Evolutionary conservation across 768 basidiomycete genomes (phyloP).

Genomic region (Lyophyllum atratum): DNA sequence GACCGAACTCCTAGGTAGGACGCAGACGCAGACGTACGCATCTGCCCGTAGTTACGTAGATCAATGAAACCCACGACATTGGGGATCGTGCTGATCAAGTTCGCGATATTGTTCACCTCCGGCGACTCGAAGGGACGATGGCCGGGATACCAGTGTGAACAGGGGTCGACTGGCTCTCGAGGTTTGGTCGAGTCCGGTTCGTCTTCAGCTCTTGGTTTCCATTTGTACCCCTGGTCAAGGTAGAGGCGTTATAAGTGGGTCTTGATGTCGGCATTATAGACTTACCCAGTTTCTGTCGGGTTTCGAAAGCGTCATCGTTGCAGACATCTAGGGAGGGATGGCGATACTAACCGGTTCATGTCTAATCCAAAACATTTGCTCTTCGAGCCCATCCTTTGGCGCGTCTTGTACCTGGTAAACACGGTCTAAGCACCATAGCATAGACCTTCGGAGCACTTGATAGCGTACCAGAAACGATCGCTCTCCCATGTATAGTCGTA

Average conservation of each 20-base stretch:
- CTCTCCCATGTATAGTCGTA: slow-evolving; percentile 73
- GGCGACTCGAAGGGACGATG: slow-evolving; percentile 71
- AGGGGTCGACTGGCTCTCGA: slow-evolving; percentile 48
- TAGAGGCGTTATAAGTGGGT: neutral
- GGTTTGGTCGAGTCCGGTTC: slow-evolving; percentile 16
- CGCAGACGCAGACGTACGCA: slow-evolving; percentile 49
- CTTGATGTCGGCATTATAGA: neutral
- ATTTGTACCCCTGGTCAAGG: slow-evolving; percentile 61
- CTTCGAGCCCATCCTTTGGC: slow-evolving; percentile 50
- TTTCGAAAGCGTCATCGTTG: neutral
- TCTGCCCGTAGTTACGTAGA: slow-evolving; percentile 81
- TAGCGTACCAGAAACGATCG: slow-evolving; percentile 62
- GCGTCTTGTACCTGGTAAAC: slow-evolving; percentile 66
- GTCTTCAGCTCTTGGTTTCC: slow-evolving; percentile 43
- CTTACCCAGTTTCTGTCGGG: slow-evolving; percentile 61
- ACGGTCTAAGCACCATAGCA: neutral
- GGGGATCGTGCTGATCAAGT: slow-evolving; percentile 57
- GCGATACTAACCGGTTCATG: slow-evolving; percentile 61
- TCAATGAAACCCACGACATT: slow-evolving; percentile 70
- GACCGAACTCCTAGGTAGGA: neutral
- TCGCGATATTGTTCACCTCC: slow-evolving; percentile 75
- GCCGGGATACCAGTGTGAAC: slow-evolving; percentile 79
- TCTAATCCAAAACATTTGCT: slow-evolving; percentile 70
- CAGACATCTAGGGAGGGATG: neutral
- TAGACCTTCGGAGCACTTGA: neutral